Evolutionary conservation across 2,329 filamentous ascomycete species (phyloP).

Genomic region (Hypoxylon sp.): DNA sequence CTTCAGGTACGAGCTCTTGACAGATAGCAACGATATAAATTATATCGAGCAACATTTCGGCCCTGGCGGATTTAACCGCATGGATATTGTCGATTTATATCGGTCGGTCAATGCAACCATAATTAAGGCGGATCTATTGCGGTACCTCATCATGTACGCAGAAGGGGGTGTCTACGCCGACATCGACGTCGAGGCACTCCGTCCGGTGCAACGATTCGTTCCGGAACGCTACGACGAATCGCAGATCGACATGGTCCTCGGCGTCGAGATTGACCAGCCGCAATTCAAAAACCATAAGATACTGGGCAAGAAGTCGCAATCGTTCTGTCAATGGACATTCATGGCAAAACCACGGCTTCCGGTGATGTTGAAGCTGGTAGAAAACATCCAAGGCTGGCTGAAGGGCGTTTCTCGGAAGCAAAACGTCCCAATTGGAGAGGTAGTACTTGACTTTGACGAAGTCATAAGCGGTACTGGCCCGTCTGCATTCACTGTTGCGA

Average conservation of each 20-base stretch:
- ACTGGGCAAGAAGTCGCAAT: slow-evolving; percentile 72
- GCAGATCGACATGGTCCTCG: slow-evolving; percentile 80
- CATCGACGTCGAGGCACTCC: slow-evolving; percentile 61
- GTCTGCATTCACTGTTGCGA: slow-evolving; percentile 75
- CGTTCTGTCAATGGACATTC: slow-evolving; percentile 84
- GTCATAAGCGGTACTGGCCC: slow-evolving; percentile 37
- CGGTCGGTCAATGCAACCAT: slow-evolving; percentile 68
- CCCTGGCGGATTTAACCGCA: slow-evolving; percentile 74
- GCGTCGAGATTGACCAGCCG: slow-evolving; percentile 80
- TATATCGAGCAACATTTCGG: slow-evolving; percentile 80
- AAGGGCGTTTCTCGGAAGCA: slow-evolving; percentile 72
- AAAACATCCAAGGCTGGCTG: slow-evolving; percentile 78
- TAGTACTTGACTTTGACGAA: slow-evolving; percentile 35
- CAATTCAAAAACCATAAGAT: slow-evolving; percentile 75
- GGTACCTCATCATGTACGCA: slow-evolving; percentile 77
- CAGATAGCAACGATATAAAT: slow-evolving; percentile 75
- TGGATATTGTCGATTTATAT: slow-evolving; percentile 76
- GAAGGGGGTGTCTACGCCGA: slow-evolving; percentile 70
- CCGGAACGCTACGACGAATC: slow-evolving; percentile 71
- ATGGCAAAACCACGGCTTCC: slow-evolving; percentile 77
- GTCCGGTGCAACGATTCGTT: slow-evolving; percentile 66
- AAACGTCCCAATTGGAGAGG: slow-evolving; percentile 51
- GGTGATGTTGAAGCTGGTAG: slow-evolving; percentile 77
- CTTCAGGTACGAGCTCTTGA: slow-evolving; percentile 78
- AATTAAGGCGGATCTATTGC: slow-evolving; percentile 75